Evolutionary conservation across 1,284 basidiomycete genomes (phyloP), one percentile per base, ranked within the genome.

Genomic region (Melampsora americana): DNA sequence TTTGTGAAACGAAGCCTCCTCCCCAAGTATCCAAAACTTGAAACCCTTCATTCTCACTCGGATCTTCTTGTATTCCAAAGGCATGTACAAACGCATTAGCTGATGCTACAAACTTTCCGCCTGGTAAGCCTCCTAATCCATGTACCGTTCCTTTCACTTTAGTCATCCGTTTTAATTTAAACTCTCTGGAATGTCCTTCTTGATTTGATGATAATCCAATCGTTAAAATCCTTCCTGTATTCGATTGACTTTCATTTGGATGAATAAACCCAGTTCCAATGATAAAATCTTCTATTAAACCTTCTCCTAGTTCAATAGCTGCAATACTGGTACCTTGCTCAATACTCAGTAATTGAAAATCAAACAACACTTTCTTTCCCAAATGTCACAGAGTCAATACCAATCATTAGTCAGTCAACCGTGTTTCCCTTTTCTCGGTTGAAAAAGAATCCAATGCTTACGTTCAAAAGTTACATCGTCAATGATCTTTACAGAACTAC

Each of bases 291-390:
- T 66, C 64, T 26, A 53, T n/a, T 46, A 65, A 50, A 6, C 53
- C 56, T 14, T 26, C 28, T 42, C 53, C 71, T 60, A 74, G 28
- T n/a, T 66, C 39, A 11, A 74, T 67, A 14, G 48, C 71, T 66
- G 71, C 62, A 59, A 74, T 28, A 59, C 64, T 66, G 20, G 53
- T 65, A 42, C 71, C 71, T 74, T 74, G 64, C 44, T 74, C 71
- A 30, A 39, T 35, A 60, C n/a, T 20, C 30, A 23, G 3, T 11
- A 74, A 44, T 59, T 39, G 39, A 12, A 60, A 60, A 35, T 60
- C 44, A 18, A 53, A 59, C 62, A 66, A 32, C 56, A 74, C 71
- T 74, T 62, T 62, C 26, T 62, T 28, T 28, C 28, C 28, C 30
- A 28, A 28, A 23, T 35, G 5, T 26, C 5, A 62, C n/a, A 2